A percentile compares a stretch with the other conserved stretches of the same genome.
These are phyloP conservation scores for Phlegmacium glaucopus DNA, from an alignment of 768 basidiomycete genomes.

Conservation along the genomic window DNA sequence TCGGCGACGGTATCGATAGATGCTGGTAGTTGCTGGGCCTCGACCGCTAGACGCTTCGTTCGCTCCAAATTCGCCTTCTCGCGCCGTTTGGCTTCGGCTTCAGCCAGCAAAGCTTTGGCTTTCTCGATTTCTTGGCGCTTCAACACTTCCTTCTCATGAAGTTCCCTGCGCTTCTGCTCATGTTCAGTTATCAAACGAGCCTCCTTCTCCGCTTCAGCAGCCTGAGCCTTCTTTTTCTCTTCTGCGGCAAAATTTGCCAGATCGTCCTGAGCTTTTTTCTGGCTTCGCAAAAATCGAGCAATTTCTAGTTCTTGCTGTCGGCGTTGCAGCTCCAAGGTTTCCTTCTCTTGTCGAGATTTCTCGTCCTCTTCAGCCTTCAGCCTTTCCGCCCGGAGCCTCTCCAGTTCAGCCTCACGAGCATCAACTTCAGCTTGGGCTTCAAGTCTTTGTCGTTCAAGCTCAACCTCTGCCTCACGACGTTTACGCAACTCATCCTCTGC, in stretches of 20 bases:
- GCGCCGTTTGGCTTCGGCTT: slow-evolving; percentile 19
- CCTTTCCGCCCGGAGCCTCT: slow-evolving; percentile 15
- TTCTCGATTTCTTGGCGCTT: slow-evolving; percentile 12
- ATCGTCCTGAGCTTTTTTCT: slow-evolving; percentile 1
- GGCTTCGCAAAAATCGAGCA: neutral
- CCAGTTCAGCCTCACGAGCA: slow-evolving; percentile 2
- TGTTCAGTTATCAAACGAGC: neutral
- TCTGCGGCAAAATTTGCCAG: neutral
- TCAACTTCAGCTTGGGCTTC: slow-evolving; percentile 6
- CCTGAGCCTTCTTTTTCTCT: neutral
- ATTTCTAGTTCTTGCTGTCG: neutral
- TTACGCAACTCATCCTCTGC: slow-evolving; percentile 11
- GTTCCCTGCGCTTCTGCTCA: neutral
- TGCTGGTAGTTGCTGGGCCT: slow-evolving; percentile 26
- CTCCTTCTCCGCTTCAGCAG: slow-evolving; percentile 1
- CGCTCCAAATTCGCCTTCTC: slow-evolving; percentile 28
- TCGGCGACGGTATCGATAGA: slow-evolving; percentile 23
- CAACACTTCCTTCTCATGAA: neutral
- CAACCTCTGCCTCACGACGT: slow-evolving; percentile 8
- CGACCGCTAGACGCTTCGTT: slow-evolving; percentile 25
- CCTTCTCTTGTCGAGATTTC: slow-evolving; percentile 11
- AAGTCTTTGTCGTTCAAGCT: slow-evolving; percentile 2
- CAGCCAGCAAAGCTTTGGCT: slow-evolving; percentile 7
- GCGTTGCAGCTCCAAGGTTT: slow-evolving; percentile 7
- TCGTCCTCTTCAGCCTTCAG: slow-evolving; percentile 9